phyloP scores from a whole-genome alignment of 768 basidiomycete species.

The Polyporus arcularius region DNA sequence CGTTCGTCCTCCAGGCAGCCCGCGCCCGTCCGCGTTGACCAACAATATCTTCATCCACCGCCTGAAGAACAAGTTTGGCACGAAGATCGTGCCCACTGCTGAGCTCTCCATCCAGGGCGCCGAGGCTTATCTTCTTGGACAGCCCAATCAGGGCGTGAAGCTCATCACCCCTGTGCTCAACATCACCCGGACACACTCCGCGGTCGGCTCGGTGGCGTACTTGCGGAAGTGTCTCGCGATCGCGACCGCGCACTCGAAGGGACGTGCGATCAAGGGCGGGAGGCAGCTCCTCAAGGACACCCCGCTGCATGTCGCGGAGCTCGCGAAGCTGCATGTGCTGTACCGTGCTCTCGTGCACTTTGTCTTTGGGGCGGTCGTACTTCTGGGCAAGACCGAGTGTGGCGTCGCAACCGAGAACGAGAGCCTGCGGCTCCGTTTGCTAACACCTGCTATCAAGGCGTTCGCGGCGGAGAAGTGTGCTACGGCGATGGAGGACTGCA shows the following conservation, averaged over 20 bases:
- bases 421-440: slow-evolving; percentile 52
- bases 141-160: slow-evolving; percentile 60
- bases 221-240: slow-evolving; percentile 66
- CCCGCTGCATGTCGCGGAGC: slow-evolving; percentile 62
- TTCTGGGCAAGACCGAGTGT: slow-evolving; percentile 67
- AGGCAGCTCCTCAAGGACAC: slow-evolving; percentile 51
- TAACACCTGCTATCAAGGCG: slow-evolving; percentile 72
- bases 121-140: slow-evolving; percentile 64
- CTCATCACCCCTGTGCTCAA: slow-evolving; percentile 71
- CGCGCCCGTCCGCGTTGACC: slow-evolving; percentile 46
- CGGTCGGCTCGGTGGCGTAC: slow-evolving; percentile 53
- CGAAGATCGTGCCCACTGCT: slow-evolving; percentile 72
- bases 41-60: slow-evolving; percentile 74
- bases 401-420: slow-evolving; percentile 52
- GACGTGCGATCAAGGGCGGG: slow-evolving; percentile 57
- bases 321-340: slow-evolving; percentile 59
- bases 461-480: slow-evolving; percentile 67
- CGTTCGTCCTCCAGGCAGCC: slow-evolving; percentile 41
- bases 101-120: slow-evolving; percentile 65
- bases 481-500: slow-evolving; percentile 69
- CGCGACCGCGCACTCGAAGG: slow-evolving; percentile 62
- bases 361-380: slow-evolving; percentile 54
- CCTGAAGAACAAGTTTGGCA: slow-evolving; percentile 79
- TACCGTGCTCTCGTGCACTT: slow-evolving; percentile 71
- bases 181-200: slow-evolving; percentile 70